Conservation (phyloP, 768 basidiomycete species). For the Rhodocollybia butyracea region DNA sequence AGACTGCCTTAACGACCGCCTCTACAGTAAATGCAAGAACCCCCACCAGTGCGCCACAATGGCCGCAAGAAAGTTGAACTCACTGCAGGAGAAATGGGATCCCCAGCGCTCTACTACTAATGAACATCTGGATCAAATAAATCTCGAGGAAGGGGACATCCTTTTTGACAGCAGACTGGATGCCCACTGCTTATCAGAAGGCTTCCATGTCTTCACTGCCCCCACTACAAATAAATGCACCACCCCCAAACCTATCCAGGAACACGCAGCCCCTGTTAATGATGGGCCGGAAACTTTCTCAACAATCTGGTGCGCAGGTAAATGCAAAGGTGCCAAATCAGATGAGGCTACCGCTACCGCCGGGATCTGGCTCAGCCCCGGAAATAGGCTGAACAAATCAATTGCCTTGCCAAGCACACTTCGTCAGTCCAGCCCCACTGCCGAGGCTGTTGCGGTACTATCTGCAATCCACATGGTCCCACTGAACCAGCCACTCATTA, state of each 20-base stretch:
- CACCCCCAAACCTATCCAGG: background rate
- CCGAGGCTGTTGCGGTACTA: conserved; percentile 15
- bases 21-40: background rate
- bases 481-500: conserved; percentile 1
- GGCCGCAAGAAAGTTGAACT: background rate
- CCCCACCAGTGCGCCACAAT: conserved; percentile 8
- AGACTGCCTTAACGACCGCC: background rate
- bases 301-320: background rate
- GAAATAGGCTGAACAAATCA: conserved; percentile 15
- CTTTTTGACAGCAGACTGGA: background rate
- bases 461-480: conserved; percentile 2
- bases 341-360: conserved; percentile 16
- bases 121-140: background rate
- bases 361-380: conserved; percentile 15
- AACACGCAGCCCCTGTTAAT: too few relatives aligned
- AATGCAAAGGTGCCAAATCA: conserved; percentile 10
- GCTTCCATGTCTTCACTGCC: background rate
- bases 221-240: background rate
- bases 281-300: background rate
- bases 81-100: conserved; percentile 1
- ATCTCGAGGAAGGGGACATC: background rate
- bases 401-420: conserved; percentile 9
- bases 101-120: background rate
- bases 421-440: conserved; percentile 20
- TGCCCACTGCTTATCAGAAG: background rate